Base-by-base conservation (phyloP, 176 grass and related monocot genomes). In the Eragrostis nindensis region DNA sequence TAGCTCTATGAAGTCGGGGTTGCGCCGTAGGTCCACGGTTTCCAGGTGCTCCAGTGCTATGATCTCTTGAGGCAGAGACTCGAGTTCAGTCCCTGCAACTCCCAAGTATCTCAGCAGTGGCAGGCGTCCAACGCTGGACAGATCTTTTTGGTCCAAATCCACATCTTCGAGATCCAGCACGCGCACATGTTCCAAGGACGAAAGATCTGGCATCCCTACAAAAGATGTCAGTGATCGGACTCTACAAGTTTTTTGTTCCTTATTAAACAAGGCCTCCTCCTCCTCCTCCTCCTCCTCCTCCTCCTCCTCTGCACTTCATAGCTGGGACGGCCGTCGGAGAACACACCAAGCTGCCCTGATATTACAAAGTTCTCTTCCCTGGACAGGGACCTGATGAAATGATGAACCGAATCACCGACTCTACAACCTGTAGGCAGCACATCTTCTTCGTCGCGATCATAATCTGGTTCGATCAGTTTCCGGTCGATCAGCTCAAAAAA, bases 141-240 rank as follows among this genome's bases (percentile, higher is more conserved):
- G 32, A 75, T 22, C 10, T 12, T 5, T n/a, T n/a, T n/a, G n/a
- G n/a, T n/a, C n/a, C n/a, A n/a, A n/a, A n/a, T 1, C 11, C 22
- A 64, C 5, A 38, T 21, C 55, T 76, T 76, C 17, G 0, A 84
- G 71, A 84, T 84, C 81, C 19, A 84, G 50, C 5, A 84, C 69
- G 5, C 43, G 21, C 8, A 84, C 1, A 41, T 25, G 25, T 65
- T 8, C 22, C 8, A 73, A 82, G 11, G 0, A 12, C 1, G 5
- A 17, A 7, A 48, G n/a, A 84, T 3, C 5, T 55, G 13, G 24
- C 12, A 84, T 43, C 40, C 43, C 0, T 36, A 4, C 4, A 36
- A 2, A 36, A 3, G 53, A 1, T 1, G 39, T 56, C 7, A 84
- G 18, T 0, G 72, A 68, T 11, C 73, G 49, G 15, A 77, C 62